A percentile compares a stretch with the other conserved stretches of the same genome.
Conservation (phyloP, 2,329 filamentous ascomycete genomes). For the Fulvia fulva region DNA sequence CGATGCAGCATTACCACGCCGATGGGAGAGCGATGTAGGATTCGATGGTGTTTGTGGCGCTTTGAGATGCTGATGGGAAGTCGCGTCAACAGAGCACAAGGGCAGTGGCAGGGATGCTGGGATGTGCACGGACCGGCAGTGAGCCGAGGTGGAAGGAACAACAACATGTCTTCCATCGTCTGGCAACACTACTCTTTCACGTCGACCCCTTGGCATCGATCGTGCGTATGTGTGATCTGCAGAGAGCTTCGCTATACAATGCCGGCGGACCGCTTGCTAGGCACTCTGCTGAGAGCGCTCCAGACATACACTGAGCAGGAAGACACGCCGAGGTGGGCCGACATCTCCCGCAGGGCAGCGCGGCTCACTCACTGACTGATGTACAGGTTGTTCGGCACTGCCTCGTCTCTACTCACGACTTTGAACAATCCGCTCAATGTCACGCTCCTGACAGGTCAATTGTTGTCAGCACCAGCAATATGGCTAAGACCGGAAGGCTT, state of each 20-base stretch:
- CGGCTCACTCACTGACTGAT: conserved; percentile 10
- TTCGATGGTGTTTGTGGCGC: neutral
- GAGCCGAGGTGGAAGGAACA: neutral
- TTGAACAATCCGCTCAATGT: conserved; percentile 74
- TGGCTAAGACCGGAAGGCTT: conserved; percentile 63
- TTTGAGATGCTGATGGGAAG: neutral
- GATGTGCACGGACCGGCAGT: no score
- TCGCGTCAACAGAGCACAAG: neutral
- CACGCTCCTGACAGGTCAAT: conserved; percentile 66
- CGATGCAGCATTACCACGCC: neutral
- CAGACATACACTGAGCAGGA: conserved; percentile 56
- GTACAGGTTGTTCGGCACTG: conserved; percentile 56
- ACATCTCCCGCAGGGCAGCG: neutral
- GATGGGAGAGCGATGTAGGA: neutral
- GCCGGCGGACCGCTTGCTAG: conserved; percentile 64
- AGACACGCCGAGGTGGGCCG: conserved; percentile 56
- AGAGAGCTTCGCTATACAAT: conserved; percentile 40
- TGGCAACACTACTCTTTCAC: neutral
- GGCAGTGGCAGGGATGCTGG: neutral
- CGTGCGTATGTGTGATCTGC: neutral
- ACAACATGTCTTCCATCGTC: neutral
- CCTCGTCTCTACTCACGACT: conserved; percentile 62
- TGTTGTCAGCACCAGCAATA: conserved; percentile 67
- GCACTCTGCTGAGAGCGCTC: conserved; percentile 61
- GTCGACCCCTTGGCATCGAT: no score